phyloP scores from a whole-genome alignment of 192 early-diverging fungal species.

The Coemansia sp. region DNA sequence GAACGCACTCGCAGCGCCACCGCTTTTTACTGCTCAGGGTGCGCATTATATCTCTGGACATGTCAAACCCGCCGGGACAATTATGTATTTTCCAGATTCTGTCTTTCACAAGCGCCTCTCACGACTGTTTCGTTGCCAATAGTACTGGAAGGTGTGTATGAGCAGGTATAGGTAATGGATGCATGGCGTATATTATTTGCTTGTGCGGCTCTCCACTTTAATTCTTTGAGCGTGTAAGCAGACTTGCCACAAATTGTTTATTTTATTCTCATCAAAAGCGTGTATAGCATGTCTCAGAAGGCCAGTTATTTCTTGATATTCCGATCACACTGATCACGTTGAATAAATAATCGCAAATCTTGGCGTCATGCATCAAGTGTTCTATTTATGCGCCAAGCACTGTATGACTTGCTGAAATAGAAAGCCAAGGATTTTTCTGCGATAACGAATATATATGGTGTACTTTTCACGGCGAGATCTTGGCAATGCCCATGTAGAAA shows the following conservation, averaged over 20 bases:
- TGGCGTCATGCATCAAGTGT: not conserved
- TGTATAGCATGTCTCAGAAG: too few species aligned
- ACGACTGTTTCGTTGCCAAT: not conserved
- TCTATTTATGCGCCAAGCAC: not conserved
- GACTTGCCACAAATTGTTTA: too few species aligned
- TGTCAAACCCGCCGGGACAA: not conserved
- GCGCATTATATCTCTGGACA: not conserved
- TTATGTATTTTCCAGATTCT: not conserved
- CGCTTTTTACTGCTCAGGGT: not conserved
- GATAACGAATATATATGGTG: too few species aligned
- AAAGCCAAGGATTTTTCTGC: too few species aligned
- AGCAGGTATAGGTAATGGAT: not conserved
- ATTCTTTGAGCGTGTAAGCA: not conserved
- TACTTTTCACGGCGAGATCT: not conserved
- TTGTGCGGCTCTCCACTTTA: not conserved
- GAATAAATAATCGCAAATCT: not conserved
- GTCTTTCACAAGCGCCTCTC: not conserved
- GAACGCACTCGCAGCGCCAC: not conserved
- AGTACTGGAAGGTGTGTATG: not conserved
- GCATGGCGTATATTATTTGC: not conserved
- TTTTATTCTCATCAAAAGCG: too few species aligned
- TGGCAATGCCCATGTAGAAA: not conserved
- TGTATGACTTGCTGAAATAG: not conserved
- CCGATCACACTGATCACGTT: not conserved
- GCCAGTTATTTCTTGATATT: too few species aligned